Evolutionary conservation across 257 asterid species (phyloP), one percentile per base, ranked within the genome.

Genomic region (Eustoma russellianum): DNA sequence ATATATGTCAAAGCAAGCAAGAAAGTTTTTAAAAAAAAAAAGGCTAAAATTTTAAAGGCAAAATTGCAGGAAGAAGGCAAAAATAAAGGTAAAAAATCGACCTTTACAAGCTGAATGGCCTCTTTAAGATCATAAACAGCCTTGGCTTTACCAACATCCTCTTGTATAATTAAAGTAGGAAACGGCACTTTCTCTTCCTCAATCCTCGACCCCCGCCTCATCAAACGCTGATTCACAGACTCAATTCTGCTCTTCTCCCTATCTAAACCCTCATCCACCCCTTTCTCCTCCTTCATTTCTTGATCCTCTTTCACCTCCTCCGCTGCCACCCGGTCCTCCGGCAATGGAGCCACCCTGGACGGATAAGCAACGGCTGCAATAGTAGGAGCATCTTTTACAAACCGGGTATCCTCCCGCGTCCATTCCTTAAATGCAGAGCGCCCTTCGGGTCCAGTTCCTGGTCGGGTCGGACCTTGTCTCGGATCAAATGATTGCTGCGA

Each of bases 31-130:
- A 59, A 17, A 38, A 49, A 18, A 13, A 4, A 9, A 43, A 44
- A 6, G 30, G 17, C 17, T 47, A 28, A 13, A 61, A 51, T 18
- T 43, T 19, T 38, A 10, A 19, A 30, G 17, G 19, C 13, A 13
- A 34, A 53, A 64, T 14, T 41, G 53, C 13, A 35, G n/a, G 3
- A 47, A 56, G 10, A 34, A 13, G 19, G 13, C 16, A 17, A 17
- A 18, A 61, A 52, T 13, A 50, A 17, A 13, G 17, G 52, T 61
- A 65, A 53, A 57, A 77, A 79, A 67, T 44, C 58, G 61, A 91
- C 98, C 98, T 91, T 91, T 35, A 75, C 82, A 6, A 79, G 83
- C 7, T 74, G 81, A 73, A 91, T 74, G 17, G 94, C 98, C 51
- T 91, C 98, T 74, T 81, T 92, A 56, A 92, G 88, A 79, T 88